Conservation (phyloP, 495 filamentous ascomycete species). For the Talaromyces thailandensis region DNA sequence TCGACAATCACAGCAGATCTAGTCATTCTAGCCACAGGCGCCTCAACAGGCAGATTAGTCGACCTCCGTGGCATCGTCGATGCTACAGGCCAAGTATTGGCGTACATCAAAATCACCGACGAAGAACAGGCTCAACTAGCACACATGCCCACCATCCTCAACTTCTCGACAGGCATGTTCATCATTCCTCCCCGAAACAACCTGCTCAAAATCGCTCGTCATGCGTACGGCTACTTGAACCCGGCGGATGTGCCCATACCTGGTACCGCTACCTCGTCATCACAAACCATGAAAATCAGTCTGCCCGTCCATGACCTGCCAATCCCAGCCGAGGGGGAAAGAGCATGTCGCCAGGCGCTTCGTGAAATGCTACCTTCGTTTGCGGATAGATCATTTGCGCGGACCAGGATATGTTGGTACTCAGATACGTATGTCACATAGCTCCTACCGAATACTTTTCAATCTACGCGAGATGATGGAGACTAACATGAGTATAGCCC, state of each 20-base stretch:
- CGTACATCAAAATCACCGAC: slow-evolving; percentile 61
- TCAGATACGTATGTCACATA: slow-evolving; percentile 53
- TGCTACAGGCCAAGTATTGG: slow-evolving; percentile 73
- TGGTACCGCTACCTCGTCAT: slow-evolving; percentile 1
- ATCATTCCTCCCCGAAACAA: slow-evolving; percentile 67
- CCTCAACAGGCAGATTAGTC: slow-evolving; percentile 71
- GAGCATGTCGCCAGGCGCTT: slow-evolving; percentile 52
- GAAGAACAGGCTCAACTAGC: slow-evolving; percentile 55
- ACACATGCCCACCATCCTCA: slow-evolving; percentile 66
- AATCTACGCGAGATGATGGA: not conserved
- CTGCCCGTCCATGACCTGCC: slow-evolving; percentile 27
- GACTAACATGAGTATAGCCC: slow-evolving; percentile 24
- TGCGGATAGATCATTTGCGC: slow-evolving; percentile 51
- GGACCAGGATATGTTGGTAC: slow-evolving; percentile 84
- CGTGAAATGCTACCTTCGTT: slow-evolving; percentile 54
- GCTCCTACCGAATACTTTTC: not conserved
- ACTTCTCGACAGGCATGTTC: slow-evolving; percentile 74
- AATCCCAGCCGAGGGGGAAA: slow-evolving; percentile 51
- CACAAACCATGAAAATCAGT: slow-evolving; percentile 29
- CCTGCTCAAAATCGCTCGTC: slow-evolving; percentile 72
- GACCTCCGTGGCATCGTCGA: slow-evolving; percentile 67
- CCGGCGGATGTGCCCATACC: slow-evolving; percentile 40
- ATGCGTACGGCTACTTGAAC: slow-evolving; percentile 77
- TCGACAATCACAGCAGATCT: slow-evolving; percentile 55
- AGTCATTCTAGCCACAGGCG: slow-evolving; percentile 72